Evolutionary conservation across 768 basidiomycete genomes (phyloP).

Genomic region (Thelephora ganbajun): DNA sequence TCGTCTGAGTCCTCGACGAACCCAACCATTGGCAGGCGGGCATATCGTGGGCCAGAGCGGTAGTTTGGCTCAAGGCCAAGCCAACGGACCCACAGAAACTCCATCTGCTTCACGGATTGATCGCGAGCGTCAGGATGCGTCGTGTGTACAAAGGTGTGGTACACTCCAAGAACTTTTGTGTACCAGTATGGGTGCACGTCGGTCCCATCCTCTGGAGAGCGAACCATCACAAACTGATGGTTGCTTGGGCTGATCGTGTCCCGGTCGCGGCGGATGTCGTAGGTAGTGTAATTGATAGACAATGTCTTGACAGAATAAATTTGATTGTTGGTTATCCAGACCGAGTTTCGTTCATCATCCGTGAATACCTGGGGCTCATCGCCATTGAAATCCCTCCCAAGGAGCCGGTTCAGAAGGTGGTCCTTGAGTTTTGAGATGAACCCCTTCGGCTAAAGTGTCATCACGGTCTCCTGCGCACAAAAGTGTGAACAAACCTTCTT

Average conservation of each 20-base stretch:
- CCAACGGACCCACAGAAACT: slow-evolving; percentile 28
- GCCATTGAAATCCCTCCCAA: not conserved
- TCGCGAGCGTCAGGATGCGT: not conserved
- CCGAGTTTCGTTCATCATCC: slow-evolving; percentile 2
- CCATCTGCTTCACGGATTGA: slow-evolving; percentile 8
- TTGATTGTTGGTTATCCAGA: slow-evolving; percentile 8
- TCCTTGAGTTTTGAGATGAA: slow-evolving; percentile 8
- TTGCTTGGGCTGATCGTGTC: slow-evolving; percentile 10
- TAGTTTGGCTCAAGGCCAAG: slow-evolving; percentile 15
- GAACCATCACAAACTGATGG: slow-evolving; percentile 9
- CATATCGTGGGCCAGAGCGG: slow-evolving; percentile 12
- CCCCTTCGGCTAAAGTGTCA: not conserved
- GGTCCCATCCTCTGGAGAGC: slow-evolving; percentile 2
- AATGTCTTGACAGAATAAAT: slow-evolving; percentile 13
- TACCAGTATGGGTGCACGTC: slow-evolving; percentile 15
- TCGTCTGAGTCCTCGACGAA: slow-evolving; percentile 20
- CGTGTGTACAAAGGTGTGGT: slow-evolving; percentile 9
- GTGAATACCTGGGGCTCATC: slow-evolving; percentile 5
- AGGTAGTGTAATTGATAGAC: slow-evolving; percentile 19
- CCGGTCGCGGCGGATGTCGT: slow-evolving; percentile 11
- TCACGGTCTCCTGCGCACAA: not conserved
- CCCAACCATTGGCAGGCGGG: slow-evolving; percentile 21
- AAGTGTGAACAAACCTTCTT: slow-evolving; percentile 4
- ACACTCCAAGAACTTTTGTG: slow-evolving; percentile 13
- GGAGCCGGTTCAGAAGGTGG: slow-evolving; percentile 8